Evolutionary conservation across 768 basidiomycete species (phyloP).

Genomic region (Calocybe gangraenosa): DNA sequence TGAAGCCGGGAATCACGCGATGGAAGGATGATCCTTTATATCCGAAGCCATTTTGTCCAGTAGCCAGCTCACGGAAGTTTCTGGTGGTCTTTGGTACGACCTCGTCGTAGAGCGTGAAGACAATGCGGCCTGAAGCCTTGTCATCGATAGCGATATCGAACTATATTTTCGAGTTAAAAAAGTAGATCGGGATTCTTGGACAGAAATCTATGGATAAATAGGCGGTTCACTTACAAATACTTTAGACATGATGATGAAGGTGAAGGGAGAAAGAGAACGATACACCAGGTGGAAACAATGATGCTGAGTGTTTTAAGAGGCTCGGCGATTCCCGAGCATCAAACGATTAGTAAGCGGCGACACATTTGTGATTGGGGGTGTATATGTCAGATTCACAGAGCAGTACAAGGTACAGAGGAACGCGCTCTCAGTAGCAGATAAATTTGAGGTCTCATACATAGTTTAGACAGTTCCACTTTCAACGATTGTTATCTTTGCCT

Average conservation of each 20-base stretch:
- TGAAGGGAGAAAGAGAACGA: slow-evolving; percentile 6
- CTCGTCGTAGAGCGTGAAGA: slow-evolving; percentile 84
- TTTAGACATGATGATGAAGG: slow-evolving; percentile 28
- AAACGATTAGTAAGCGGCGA: not conserved
- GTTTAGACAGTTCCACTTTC: slow-evolving; percentile 15
- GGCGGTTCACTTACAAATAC: slow-evolving; percentile 34
- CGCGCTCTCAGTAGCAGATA: too few species aligned
- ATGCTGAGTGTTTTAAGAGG: slow-evolving; percentile 15
- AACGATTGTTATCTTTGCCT: slow-evolving; percentile 51
- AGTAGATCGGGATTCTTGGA: slow-evolving; percentile 3
- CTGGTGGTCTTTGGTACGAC: slow-evolving; percentile 67
- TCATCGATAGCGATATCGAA: slow-evolving; percentile 60
- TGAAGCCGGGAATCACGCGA: slow-evolving; percentile 78
- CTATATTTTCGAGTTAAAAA: slow-evolving; percentile 29
- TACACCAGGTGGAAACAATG: slow-evolving; percentile 11
- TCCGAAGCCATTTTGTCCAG: slow-evolving; percentile 68
- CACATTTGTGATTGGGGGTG: not conserved
- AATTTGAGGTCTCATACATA: not conserved
- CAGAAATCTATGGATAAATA: not conserved
- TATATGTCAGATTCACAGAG: too few species aligned
- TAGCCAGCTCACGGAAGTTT: slow-evolving; percentile 90
- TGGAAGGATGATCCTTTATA: slow-evolving; percentile 73
- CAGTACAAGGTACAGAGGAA: too few species aligned
- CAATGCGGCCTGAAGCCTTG: slow-evolving; percentile 48
- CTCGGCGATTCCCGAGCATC: slow-evolving; percentile 15